phyloP scores from a whole-genome alignment of 352 stramenopile species.

The Pythium monospermum region DNA sequence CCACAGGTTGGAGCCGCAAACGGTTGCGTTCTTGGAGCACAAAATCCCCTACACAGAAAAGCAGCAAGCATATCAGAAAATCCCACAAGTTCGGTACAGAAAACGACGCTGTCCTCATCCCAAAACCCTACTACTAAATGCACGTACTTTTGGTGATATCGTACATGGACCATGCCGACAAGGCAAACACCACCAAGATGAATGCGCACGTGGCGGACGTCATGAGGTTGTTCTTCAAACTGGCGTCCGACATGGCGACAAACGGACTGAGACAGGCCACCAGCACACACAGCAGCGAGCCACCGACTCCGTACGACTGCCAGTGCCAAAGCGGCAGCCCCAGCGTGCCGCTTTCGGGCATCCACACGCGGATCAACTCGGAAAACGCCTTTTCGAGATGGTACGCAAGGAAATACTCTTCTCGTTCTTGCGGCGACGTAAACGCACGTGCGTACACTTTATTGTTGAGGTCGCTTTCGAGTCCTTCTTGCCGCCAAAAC shows the following conservation, averaged over 20 bases:
- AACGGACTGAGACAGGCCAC: constrained; percentile 16
- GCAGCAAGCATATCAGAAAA: background rate
- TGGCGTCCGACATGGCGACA: background rate
- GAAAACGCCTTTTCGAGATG: constrained; percentile 37
- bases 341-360: constrained; percentile 51
- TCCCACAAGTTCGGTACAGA: no score
- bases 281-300: constrained; percentile 20
- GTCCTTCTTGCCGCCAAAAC: constrained; percentile 57
- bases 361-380: constrained; percentile 52
- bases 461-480: constrained; percentile 39
- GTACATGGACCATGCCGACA: constrained; percentile 34
- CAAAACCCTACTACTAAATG: background rate
- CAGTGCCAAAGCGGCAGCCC: constrained; percentile 45
- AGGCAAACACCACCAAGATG: constrained; percentile 27
- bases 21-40: constrained; percentile 46
- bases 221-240: constrained; percentile 30
- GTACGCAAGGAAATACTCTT: constrained; percentile 37
- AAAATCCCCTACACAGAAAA: constrained; percentile 35
- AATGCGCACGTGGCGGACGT: constrained; percentile 34
- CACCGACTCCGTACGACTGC: constrained; percentile 29
- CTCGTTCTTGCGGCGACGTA: constrained; percentile 11
- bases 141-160: constrained; percentile 32
- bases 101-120: no score
- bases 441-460: constrained; percentile 31
- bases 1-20: constrained; percentile 37